Evolutionary conservation across 2,329 filamentous ascomycete genomes (phyloP).

Genomic region (Xylaria sp.): DNA sequence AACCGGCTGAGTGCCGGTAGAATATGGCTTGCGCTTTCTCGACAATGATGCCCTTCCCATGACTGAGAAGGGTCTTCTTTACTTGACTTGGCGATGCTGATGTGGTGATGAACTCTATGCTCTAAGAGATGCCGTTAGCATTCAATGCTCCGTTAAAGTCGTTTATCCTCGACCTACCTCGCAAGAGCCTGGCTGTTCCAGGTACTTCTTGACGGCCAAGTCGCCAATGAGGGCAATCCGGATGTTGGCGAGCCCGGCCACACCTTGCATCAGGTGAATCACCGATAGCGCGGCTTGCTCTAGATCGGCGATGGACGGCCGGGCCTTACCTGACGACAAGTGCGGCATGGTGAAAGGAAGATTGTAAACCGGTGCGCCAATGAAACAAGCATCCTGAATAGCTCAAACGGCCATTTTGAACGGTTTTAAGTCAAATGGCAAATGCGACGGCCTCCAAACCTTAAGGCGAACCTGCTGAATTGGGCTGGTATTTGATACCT

Average conservation of each 20-base stretch:
- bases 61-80: conserved; percentile 35
- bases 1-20: conserved; percentile 35
- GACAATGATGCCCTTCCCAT: conserved; percentile 29
- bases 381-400: conserved; percentile 6
- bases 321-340: conserved; percentile 30
- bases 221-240: conserved; percentile 36
- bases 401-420: conserved; percentile 19
- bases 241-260: conserved; percentile 33
- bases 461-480: conserved; percentile 32
- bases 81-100: conserved; percentile 36
- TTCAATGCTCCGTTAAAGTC: neutral
- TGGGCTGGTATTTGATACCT: conserved; percentile 38
- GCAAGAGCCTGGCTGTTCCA: conserved; percentile 25
- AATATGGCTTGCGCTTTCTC: conserved; percentile 34
- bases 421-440: conserved; percentile 31
- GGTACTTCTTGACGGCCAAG: conserved; percentile 36
- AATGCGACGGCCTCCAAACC: conserved; percentile 8
- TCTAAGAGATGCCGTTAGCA: conserved; percentile 25
- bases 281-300: conserved; percentile 35
- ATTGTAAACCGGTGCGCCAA: conserved; percentile 23
- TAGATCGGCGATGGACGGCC: conserved; percentile 33
- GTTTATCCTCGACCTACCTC: conserved; percentile 25
- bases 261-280: conserved; percentile 34
- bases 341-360: conserved; percentile 29
- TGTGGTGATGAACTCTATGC: conserved; percentile 37